phyloP scores from a whole-genome alignment of 495 filamentous ascomycete genomes.

The Paragyromitra xinjiangensis region DNA sequence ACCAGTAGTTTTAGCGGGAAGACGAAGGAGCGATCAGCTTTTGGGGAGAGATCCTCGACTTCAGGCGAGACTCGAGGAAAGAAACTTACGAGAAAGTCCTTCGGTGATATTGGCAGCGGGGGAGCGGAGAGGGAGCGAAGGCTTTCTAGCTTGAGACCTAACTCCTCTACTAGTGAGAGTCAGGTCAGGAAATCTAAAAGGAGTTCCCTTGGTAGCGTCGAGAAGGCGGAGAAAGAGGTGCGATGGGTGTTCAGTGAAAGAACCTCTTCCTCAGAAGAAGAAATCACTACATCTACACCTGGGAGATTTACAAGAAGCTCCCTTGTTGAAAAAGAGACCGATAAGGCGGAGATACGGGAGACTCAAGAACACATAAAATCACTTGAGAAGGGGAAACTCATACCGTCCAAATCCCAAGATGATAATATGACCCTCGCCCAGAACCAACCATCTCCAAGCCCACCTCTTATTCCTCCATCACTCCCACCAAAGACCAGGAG shows the following conservation, averaged over 20 bases:
- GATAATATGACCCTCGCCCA: background rate
- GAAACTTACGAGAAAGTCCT: background rate
- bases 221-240: background rate
- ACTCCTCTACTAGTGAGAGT: background rate
- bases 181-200: slow-evolving; percentile 5
- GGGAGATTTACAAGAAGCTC: background rate
- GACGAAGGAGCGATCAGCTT: background rate
- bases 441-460: background rate
- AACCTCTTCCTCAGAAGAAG: background rate
- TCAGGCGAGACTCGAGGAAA: background rate
- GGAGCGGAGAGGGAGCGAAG: background rate
- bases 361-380: background rate
- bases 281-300: background rate
- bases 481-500: background rate
- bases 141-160: background rate
- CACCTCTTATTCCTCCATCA: background rate
- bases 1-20: background rate
- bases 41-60: background rate
- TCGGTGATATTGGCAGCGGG: background rate
- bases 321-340: background rate
- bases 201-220: background rate
- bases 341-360: background rate
- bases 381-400: background rate
- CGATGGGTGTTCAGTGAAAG: background rate
- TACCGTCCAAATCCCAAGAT: background rate